Evolutionary conservation across 148 eudicot species (phyloP).

Genomic region (Diospyros kaki): DNA sequence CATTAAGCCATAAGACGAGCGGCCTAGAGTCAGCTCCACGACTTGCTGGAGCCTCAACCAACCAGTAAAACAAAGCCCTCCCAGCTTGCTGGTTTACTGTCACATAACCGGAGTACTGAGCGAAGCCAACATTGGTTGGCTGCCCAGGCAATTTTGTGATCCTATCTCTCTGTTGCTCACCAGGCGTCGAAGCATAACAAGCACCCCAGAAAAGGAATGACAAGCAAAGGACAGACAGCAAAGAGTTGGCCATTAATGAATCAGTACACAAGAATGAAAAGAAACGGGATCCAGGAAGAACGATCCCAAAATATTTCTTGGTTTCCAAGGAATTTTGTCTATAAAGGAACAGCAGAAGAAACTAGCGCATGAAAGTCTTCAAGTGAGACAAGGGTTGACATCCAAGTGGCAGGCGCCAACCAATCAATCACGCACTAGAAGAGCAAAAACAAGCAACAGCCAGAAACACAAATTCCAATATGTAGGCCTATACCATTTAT

Average conservation of each 20-base stretch:
- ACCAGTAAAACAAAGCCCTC: slow-evolving; percentile 88
- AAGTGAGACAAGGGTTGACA: not conserved
- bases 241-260: slow-evolving; percentile 31
- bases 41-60: slow-evolving; percentile 54
- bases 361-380: not conserved
- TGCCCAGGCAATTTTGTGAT: slow-evolving; percentile 79
- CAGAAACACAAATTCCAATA: not conserved
- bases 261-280: slow-evolving; percentile 8
- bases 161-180: slow-evolving; percentile 57
- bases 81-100: slow-evolving; percentile 69
- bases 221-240: slow-evolving; percentile 17
- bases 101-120: slow-evolving; percentile 80
- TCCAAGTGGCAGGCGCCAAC: not conserved
- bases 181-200: slow-evolving; percentile 32
- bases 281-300: slow-evolving; percentile 18
- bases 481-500: too few relatives aligned
- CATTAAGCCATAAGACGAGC: slow-evolving; percentile 84
- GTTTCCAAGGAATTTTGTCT: slow-evolving; percentile 18
- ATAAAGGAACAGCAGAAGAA: slow-evolving; percentile 4
- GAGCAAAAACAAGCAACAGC: not conserved
- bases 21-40: slow-evolving; percentile 54
- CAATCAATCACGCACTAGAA: slow-evolving; percentile 4
- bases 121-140: slow-evolving; percentile 60
- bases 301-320: slow-evolving; percentile 30
- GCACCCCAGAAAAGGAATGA: slow-evolving; percentile 24